Conservation (phyloP, 2,329 filamentous ascomycete species). For the Aspergillus tanneri region DNA sequence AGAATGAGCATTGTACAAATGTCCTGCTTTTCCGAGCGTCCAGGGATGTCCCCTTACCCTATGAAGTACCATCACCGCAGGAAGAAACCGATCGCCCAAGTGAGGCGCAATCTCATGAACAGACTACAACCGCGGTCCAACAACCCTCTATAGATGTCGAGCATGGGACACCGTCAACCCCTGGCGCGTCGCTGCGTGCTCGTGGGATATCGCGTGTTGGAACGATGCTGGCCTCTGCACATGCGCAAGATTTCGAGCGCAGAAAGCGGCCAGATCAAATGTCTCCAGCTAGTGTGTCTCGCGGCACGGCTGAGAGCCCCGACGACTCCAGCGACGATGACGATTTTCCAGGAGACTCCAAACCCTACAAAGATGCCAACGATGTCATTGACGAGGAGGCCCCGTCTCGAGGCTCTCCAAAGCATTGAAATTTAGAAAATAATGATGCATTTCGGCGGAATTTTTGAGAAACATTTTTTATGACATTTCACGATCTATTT, state of each 20-base stretch:
- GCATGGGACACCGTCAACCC: constrained; percentile 26
- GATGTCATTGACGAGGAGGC: constrained; percentile 20
- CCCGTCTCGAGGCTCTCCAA: constrained; percentile 10
- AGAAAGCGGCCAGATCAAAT: constrained; percentile 57
- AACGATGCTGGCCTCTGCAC: constrained; percentile 75
- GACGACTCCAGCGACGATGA: constrained; percentile 42
- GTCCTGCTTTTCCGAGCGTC: constrained; percentile 87
- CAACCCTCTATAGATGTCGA: constrained; percentile 29
- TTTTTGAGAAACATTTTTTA: not conserved
- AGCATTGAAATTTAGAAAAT: not conserved
- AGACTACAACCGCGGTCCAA: constrained; percentile 20
- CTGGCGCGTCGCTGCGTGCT: constrained; percentile 27
- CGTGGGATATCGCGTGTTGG: constrained; percentile 54
- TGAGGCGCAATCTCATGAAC: constrained; percentile 29
- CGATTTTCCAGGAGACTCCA: constrained; percentile 25
- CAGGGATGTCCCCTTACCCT: constrained; percentile 82
- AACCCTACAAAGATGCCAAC: constrained; percentile 13
- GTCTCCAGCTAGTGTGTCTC: constrained; percentile 35
- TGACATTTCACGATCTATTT: constrained; percentile 4
- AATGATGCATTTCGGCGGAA: not conserved
- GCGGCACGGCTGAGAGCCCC: constrained; percentile 32
- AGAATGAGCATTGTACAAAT: constrained; percentile 96
- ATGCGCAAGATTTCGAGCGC: constrained; percentile 90
- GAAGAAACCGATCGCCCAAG: constrained; percentile 18
- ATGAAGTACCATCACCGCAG: constrained; percentile 50